Evolutionary conservation across 257 asterid species (phyloP).

Genomic region (Salvia splendens): DNA sequence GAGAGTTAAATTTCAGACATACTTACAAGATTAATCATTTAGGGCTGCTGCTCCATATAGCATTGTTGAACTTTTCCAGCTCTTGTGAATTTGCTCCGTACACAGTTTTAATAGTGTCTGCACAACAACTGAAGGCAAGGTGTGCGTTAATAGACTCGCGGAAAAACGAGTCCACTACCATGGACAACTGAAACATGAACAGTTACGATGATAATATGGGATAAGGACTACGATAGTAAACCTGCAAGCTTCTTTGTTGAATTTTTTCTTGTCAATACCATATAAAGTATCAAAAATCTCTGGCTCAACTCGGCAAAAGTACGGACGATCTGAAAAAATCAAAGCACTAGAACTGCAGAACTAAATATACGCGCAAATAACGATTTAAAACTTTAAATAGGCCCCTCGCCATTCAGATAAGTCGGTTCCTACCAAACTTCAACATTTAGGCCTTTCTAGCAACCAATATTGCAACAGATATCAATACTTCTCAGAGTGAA

Average conservation of each 20-base stretch:
- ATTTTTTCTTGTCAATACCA: slow-evolving; percentile 74
- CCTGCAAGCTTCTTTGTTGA: slow-evolving; percentile 99
- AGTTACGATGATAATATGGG: background rate
- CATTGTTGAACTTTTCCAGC: slow-evolving; percentile 65
- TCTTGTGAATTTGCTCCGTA: slow-evolving; percentile 68
- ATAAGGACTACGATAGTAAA: slow-evolving; percentile 26
- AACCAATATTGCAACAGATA: background rate
- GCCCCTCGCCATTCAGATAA: background rate
- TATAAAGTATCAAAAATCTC: slow-evolving; percentile 58
- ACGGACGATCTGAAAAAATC: slow-evolving; percentile 64
- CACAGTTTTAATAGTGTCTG: slow-evolving; percentile 81
- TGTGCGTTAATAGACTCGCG: background rate
- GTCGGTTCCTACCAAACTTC: background rate
- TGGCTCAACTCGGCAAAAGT: slow-evolving; percentile 90
- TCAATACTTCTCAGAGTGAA: background rate
- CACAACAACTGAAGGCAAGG: slow-evolving; percentile 58
- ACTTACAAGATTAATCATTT: slow-evolving; percentile 34
- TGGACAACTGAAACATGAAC: slow-evolving; percentile 4
- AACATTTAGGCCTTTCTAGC: background rate
- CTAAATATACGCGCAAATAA: slow-evolving; percentile 22
- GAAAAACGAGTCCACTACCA: background rate
- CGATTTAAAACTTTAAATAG: slow-evolving; percentile 6
- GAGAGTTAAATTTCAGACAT: background rate
- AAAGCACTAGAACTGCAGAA: background rate
- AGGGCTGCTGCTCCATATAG: slow-evolving; percentile 49